Percentiles rank a stretch among this genome's conserved stretches.
Conservation (phyloP, 2,329 filamentous ascomycete genomes). For the Torrubiella hemipterigena region DNA sequence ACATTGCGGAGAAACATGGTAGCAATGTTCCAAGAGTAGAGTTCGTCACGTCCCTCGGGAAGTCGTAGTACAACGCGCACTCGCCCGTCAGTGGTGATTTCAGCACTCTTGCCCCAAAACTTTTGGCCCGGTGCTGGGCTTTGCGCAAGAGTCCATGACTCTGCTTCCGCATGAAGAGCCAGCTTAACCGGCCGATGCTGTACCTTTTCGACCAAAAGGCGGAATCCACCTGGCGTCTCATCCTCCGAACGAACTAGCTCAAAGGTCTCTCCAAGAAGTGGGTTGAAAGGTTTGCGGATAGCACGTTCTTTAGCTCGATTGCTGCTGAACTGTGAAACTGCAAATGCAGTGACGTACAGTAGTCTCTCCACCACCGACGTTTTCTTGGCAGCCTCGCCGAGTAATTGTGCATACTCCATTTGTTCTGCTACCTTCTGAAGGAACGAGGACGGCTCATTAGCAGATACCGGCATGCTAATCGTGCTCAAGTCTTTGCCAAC, state of each 20-base stretch:
- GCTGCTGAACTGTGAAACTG: slow-evolving; percentile 74
- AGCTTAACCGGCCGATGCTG: slow-evolving; percentile 84
- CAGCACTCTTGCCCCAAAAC: slow-evolving; percentile 96
- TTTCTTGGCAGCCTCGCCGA: slow-evolving; percentile 61
- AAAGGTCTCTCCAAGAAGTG: slow-evolving; percentile 89
- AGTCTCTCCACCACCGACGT: slow-evolving; percentile 56
- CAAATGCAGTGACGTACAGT: slow-evolving; percentile 80
- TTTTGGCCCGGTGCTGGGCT: slow-evolving; percentile 85
- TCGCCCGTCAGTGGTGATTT: slow-evolving; percentile 85
- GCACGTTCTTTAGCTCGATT: slow-evolving; percentile 78
- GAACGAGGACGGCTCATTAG: slow-evolving; percentile 84
- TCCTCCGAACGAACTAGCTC: slow-evolving; percentile 81
- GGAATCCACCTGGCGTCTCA: slow-evolving; percentile 60
- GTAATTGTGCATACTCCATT: slow-evolving; percentile 76
- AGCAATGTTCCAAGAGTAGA: slow-evolving; percentile 79
- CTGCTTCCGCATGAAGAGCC: slow-evolving; percentile 83
- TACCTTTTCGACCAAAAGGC: slow-evolving; percentile 91
- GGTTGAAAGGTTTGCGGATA: slow-evolving; percentile 94
- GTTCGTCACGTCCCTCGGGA: slow-evolving; percentile 57
- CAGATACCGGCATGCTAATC: slow-evolving; percentile 93
- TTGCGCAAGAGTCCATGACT: slow-evolving; percentile 77
- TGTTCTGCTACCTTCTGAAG: slow-evolving; percentile 84
- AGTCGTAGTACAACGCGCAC: slow-evolving; percentile 62
- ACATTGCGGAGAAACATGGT: slow-evolving; percentile 92
- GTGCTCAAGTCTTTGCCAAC: slow-evolving; percentile 95